Conservation (phyloP, 495 filamentous ascomycete genomes). For the Daldinia grandis region DNA sequence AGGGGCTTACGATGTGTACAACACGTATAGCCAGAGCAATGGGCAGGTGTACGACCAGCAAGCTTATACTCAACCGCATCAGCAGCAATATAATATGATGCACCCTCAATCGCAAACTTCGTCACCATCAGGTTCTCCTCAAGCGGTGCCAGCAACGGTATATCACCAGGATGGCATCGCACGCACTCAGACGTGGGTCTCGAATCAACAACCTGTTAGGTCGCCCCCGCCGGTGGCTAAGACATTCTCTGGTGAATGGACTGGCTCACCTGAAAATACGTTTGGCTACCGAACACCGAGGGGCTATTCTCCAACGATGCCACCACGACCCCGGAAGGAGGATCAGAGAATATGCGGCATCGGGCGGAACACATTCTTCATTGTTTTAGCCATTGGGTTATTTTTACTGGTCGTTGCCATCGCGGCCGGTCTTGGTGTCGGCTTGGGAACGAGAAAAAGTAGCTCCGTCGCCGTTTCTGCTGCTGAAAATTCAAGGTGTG, state of each 20-base stretch:
- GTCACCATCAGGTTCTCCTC: not conserved
- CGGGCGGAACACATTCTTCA: conserved; percentile 38
- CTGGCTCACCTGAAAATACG: conserved; percentile 7
- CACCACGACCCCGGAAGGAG: conserved; percentile 3
- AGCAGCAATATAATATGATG: conserved; percentile 18
- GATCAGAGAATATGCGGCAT: conserved; percentile 26
- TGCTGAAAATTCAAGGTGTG: conserved; percentile 13
- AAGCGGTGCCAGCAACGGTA: not conserved
- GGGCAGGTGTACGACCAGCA: conserved; percentile 19
- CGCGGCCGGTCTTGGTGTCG: conserved; percentile 46
- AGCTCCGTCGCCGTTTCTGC: not conserved
- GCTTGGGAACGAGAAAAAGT: conserved; percentile 31
- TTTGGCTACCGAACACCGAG: conserved; percentile 22
- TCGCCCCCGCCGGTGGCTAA: conserved; percentile 25
- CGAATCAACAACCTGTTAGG: conserved; percentile 23
- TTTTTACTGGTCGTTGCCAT: conserved; percentile 43
- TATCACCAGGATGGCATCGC: conserved; percentile 20
- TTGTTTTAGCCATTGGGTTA: conserved; percentile 32
- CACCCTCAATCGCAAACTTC: conserved; percentile 15
- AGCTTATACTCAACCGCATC: conserved; percentile 12
- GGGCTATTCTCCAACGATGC: conserved; percentile 20
- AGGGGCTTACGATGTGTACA: conserved; percentile 16
- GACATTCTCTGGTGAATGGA: conserved; percentile 24
- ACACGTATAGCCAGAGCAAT: not conserved
- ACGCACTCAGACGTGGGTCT: conserved; percentile 32